A percentile compares a stretch with the other conserved stretches of the same genome.
These are phyloP conservation scores for Tolypocladium tundrense DNA, from an alignment of 2,329 filamentous ascomycete species.

Conservation along the genomic window DNA sequence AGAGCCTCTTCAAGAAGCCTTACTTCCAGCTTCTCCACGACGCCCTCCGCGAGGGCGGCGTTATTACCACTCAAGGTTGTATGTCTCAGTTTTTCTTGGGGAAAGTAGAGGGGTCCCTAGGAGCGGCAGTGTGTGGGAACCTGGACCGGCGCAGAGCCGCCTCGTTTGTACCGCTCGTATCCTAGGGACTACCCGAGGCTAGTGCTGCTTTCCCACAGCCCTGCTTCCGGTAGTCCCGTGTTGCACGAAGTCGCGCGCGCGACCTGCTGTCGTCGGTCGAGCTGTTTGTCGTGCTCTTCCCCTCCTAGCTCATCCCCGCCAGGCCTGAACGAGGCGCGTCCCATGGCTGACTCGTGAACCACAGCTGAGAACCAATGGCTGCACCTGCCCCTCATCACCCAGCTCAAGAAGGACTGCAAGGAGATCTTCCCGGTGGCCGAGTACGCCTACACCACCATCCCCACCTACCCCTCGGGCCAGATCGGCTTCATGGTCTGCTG, in stretches of 20 bases:
- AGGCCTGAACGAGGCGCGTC: neutral
- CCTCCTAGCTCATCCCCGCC: neutral
- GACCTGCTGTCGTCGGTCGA: constrained; percentile 4
- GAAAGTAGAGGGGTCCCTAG: constrained; percentile 27
- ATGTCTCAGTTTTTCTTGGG: constrained; percentile 59
- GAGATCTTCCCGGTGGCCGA: constrained; percentile 96
- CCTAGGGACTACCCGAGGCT: constrained; percentile 25
- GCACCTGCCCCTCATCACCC: constrained; percentile 83
- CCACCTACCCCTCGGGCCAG: constrained; percentile 96
- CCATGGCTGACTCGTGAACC: neutral
- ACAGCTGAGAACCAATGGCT: constrained; percentile 99
- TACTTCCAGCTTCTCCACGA: constrained; percentile 93
- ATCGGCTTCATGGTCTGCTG: constrained; percentile 99
- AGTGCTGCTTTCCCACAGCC: constrained; percentile 27
- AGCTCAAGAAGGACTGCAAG: constrained; percentile 94
- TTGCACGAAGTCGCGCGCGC: constrained; percentile 8
- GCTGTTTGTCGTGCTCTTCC: constrained; percentile 6
- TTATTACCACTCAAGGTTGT: constrained; percentile 99
- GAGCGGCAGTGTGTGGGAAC: constrained; percentile 14
- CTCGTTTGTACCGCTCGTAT: constrained; percentile 4
- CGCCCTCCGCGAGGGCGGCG: constrained; percentile 87
- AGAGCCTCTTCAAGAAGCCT: constrained; percentile 94
- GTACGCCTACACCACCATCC: constrained; percentile 98
- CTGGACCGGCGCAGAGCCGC: neutral
- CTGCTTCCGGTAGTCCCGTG: constrained; percentile 27